Evolutionary conservation across 108 stramenopile genomes (phyloP).

Genomic region (Nitzschia inconspicua): DNA sequence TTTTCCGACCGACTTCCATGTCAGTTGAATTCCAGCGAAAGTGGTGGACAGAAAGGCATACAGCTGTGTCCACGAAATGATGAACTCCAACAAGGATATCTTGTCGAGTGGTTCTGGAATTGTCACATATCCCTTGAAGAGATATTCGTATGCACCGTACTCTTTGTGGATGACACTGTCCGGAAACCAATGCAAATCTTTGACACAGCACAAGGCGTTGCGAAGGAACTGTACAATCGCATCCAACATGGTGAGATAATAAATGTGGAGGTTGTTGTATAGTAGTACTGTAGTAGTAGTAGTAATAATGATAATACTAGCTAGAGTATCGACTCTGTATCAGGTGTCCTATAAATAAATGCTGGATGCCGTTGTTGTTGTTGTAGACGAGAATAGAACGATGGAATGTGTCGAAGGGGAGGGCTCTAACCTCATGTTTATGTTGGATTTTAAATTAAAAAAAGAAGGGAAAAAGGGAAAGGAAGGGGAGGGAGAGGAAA

Average conservation of each 20-base stretch:
- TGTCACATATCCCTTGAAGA: constrained; percentile 12
- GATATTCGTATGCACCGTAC: constrained; percentile 39
- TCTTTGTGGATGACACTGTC: constrained; percentile 64
- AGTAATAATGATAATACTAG: too few species aligned
- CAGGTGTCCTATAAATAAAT: too few species aligned
- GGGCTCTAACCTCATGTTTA: too few species aligned
- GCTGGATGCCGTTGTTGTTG: too few species aligned
- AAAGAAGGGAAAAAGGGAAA: too few species aligned
- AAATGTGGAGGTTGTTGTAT: neutral
- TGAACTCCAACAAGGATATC: constrained; percentile 52
- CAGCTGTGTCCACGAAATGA: constrained; percentile 72
- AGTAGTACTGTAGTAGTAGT: neutral
- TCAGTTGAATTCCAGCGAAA: constrained; percentile 44
- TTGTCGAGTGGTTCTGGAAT: constrained; percentile 63
- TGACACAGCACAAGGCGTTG: constrained; percentile 78
- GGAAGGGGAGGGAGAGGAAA: too few species aligned
- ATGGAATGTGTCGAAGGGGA: too few species aligned
- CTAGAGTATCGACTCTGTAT: too few species aligned
- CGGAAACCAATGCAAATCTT: constrained; percentile 58
- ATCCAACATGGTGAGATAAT: constrained; percentile 50
- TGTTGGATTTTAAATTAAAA: too few species aligned
- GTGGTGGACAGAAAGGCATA: constrained; percentile 63
- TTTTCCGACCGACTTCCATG: constrained; percentile 43
- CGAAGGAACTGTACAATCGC: constrained; percentile 80
- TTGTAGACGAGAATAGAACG: too few species aligned